phyloP scores from a whole-genome alignment of 1,139 yeast species.

The Scheffersomyces illinoinensis region DNA sequence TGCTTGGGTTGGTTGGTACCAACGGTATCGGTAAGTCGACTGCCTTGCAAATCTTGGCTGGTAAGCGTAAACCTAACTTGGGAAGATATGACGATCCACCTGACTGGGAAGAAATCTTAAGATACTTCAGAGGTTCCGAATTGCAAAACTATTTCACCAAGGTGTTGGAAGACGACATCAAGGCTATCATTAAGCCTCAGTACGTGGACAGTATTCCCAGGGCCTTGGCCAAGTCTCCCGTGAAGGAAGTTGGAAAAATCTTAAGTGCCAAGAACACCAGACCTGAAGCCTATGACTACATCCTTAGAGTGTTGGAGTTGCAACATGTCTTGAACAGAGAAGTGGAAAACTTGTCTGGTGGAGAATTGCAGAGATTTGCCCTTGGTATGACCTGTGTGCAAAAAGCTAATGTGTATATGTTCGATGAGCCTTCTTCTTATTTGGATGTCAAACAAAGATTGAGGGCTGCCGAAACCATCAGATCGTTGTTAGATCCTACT shows the following conservation, averaged over 20 bases:
- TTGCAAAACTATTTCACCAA: constrained; percentile 94
- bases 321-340: constrained; percentile 78
- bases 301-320: constrained; percentile 72
- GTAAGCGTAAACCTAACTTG: constrained; percentile 94
- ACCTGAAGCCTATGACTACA: constrained; percentile 56
- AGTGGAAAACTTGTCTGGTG: constrained; percentile 89
- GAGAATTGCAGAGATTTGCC: constrained; percentile 97
- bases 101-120: constrained; percentile 92
- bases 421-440: constrained; percentile 98
- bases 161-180: constrained; percentile 87
- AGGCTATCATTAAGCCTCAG: constrained; percentile 96
- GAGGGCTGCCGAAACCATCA: constrained; percentile 92
- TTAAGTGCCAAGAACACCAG: constrained; percentile 75
- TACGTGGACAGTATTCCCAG: constrained; percentile 96
- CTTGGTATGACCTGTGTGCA: constrained; percentile 97
- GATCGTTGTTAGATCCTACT: constrained; percentile 75
- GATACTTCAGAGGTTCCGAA: constrained; percentile 93
- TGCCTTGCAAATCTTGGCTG: constrained; percentile 97
- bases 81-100: constrained; percentile 96
- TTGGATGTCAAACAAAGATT: constrained; percentile 98
- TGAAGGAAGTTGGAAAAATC: constrained; percentile 83
- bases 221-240: constrained; percentile 85
- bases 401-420: constrained; percentile 94
- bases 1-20: constrained; percentile 94
- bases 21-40: constrained; percentile 99